A percentile compares a stretch with the other conserved stretches of the same genome.
phyloP scores from a whole-genome alignment of 2,329 filamentous ascomycete species.

The Colletotrichum graminicola region DNA sequence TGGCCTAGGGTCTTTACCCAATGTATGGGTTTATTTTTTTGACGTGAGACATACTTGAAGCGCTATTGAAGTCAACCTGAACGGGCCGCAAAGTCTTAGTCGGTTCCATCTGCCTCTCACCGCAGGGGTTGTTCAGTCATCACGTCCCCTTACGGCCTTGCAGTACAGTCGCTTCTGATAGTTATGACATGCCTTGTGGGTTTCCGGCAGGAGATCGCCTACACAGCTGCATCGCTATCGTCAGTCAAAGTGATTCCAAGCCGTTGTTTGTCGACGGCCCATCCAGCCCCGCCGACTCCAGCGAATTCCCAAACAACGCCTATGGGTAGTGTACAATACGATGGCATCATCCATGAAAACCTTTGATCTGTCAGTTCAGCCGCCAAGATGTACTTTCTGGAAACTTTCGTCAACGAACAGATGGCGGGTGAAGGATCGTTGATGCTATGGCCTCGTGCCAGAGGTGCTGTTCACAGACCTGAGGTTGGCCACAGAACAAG shows the following conservation, averaged over 20 bases:
- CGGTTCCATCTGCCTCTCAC: not conserved
- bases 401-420: not conserved
- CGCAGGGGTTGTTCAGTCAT: not conserved
- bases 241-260: not conserved
- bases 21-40: no score
- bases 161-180: not conserved
- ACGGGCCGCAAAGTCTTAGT: not conserved
- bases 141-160: not conserved
- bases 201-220: not conserved
- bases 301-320: conserved; percentile 18
- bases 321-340: not conserved
- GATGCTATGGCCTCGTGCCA: conserved; percentile 8
- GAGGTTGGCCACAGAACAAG: not conserved
- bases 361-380: not conserved
- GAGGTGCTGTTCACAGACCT: conserved; percentile 17
- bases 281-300: not conserved
- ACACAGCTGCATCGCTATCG: conserved; percentile 11
- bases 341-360: not conserved
- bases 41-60: not conserved
- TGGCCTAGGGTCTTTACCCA: not conserved
- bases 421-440: not conserved
- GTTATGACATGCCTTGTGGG: conserved; percentile 1
- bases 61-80: not conserved
- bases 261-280: conserved; percentile 18
- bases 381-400: conserved; percentile 7